These are phyloP conservation scores for Allantophomopsis lycopodina DNA, from an alignment of 2,329 filamentous ascomycete species.

Conservation along the genomic window DNA sequence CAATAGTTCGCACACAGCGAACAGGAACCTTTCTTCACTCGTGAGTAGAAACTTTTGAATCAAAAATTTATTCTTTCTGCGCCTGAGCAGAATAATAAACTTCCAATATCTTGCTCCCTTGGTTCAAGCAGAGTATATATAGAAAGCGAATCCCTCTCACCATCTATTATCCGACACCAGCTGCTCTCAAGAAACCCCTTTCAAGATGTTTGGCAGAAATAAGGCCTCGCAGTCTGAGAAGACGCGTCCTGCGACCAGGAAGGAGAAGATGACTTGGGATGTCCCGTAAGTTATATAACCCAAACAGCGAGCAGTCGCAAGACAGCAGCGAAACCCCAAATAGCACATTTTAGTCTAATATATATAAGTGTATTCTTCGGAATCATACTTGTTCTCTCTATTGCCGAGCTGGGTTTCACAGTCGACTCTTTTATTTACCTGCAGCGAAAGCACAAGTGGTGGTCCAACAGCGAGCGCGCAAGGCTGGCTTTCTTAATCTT, in stretches of 20 bases:
- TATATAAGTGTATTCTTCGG: slow-evolving; percentile 6
- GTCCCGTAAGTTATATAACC: slow-evolving; percentile 1
- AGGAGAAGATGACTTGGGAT: background rate
- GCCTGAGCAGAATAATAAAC: too few relatives aligned
- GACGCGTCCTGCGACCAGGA: background rate
- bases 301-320: background rate
- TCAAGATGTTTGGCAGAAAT: slow-evolving; percentile 3
- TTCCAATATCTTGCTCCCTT: too few relatives aligned
- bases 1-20: too few relatives aligned
- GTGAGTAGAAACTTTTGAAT: too few relatives aligned
- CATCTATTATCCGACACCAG: too few relatives aligned
- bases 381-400: slow-evolving; percentile 9
- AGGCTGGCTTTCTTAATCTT: slow-evolving; percentile 7
- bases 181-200: too few relatives aligned
- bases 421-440: slow-evolving; percentile 9
- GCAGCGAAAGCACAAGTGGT: slow-evolving; percentile 8
- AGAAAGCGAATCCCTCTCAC: too few relatives aligned
- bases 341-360: background rate
- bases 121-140: too few relatives aligned
- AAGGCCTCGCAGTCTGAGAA: background rate
- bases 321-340: too few relatives aligned
- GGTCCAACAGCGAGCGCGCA: slow-evolving; percentile 4
- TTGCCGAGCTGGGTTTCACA: slow-evolving; percentile 7
- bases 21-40: too few relatives aligned
- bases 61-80: too few relatives aligned